Base-by-base conservation (phyloP, 495 filamentous ascomycete species). In the Podospora pseudocomata region DNA sequence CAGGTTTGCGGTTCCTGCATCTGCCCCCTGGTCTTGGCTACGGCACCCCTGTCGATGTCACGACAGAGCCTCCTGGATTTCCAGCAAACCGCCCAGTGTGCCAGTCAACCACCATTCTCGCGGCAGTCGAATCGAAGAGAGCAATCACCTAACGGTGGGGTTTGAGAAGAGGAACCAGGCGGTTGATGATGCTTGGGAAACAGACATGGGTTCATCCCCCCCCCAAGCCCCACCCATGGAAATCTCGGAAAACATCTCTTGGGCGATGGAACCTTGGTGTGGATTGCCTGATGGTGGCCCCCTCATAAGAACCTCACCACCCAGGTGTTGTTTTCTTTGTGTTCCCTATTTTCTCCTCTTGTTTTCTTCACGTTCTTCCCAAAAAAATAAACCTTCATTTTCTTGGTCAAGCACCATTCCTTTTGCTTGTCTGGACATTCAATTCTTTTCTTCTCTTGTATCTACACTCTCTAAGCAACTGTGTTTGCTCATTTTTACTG, bases 381-480 rank as follows among this genome's bases (percentile, higher is more conserved):
- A 71, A 71, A 70, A 32, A 66, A 69, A 70, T 5, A 66, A 69
- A 57, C 64, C 65, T 69, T 76, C 67, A 69, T 68, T 74, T 74
- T 61, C 65, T 60, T 58, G 60, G 68, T 68, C 75, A 72, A 75
- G 72, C 75, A 75, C 70, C 75, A 76, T 74, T 76, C 76, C 67
- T 76, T 75, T 67, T 75, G 75, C 74, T 75, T 76, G 73, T 70
- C 73, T 74, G 65, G 23, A 73, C 68, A 49, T 79, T 77, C 70
- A 23, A 23, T 23, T 23, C 71, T 79, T 73, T 73, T 60, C 64
- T 65, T 71, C 70, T 72, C 66, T 68, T 75, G 64, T 74, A 72
- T 72, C 62, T 73, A 73, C 76, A 66, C 70, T 77, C 75, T 74
- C 71, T 78, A 68, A 74, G 78, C 77, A 80, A 80, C 78, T 81